Evolutionary conservation across 768 basidiomycete genomes (phyloP), one percentile per base, ranked within the genome.

Genomic region (Podaxis mareebaensis): DNA sequence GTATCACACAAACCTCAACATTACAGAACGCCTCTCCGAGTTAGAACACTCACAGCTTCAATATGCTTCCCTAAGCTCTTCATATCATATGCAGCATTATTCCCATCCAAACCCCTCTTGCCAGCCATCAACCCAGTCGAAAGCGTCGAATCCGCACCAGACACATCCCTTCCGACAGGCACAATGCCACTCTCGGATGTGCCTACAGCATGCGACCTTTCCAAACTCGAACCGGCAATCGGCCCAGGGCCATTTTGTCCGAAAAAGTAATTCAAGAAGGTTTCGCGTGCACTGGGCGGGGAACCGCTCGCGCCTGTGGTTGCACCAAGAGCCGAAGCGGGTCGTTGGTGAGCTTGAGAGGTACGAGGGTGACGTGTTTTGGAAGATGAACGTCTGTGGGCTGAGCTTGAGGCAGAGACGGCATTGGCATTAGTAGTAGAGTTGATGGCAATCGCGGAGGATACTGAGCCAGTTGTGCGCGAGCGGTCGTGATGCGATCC

Each of bases 241-340:
- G 86, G 90, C 0, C 91, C 93, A 28, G 90, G 84, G 0, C 91
- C 91, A 66, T 91, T 91, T 75, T 91, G 91, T 11, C 97, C 97
- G 73, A 99, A 99, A 80, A 99, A 98, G 75, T 98, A 98, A 71
- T 93, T 96, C 64, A 99, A 80, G 81, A 99, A 97, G 2, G 93
- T 92, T 70, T 98, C 97, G 66, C 91, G 84, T 12, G 95, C 88
- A 0, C 88, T 80, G 0, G 84, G 82, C 28, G 77, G 73, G 10
- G 75, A 73, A 53, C 42, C 46, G 26, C 48, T 65, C 42, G 53
- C 20, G 13, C 28, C 22, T 20, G 40, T 13, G n/a, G 20, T 40
- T 8, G 26, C 4, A 13, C 38, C 46, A 0, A 51, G 48, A n/a
- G 64, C 17, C 12, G 59, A 55, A 3, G 52, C n/a, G 22, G 57